Base-by-base conservation (phyloP, 306 rosid species). In the Quercus parvula region DNA sequence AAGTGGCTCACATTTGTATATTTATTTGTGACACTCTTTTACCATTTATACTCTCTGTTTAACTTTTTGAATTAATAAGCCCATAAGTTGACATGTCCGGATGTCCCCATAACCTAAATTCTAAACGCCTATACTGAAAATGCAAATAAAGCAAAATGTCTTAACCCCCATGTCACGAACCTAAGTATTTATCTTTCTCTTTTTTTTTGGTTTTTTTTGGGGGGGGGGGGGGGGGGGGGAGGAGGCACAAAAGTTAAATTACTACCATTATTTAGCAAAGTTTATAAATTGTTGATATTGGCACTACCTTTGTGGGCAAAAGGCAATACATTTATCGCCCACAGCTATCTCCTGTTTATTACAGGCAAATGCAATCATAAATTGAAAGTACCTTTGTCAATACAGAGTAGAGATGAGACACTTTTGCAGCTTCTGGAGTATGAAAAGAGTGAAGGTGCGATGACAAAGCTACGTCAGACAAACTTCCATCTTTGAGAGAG, bases 351-450 rank as follows among this genome's bases (percentile, higher is more conserved):
- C 58, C 46, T 27, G 35, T 49, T 5, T 31, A 51, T 56, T 41
- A 33, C 27, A 69, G 17, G 11, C 17, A 63, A 8, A 75, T 19
- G 56, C 28, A 76, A 15, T 30, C 11, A 31, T 14, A 22, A 66
- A 61, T 24, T 44, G 59, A 70, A 75, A 28, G 79, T 83, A 92
- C 99, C 99, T 92, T 86, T 30, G 91, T 83, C 88, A 94, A 77
- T 70, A 80, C 83, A 22, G 84, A 77, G 82, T 91, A 92, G 62
- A 94, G 77, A 75, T 78, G 80, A 22, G 94, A 94, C 73, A 94
- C 91, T 88, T 90, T 89, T 73, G 79, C 81, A 68, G 97, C 87
- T 77, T 90, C 97, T 75, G 85, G 70, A 62, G 89, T 80, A 81
- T 25, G 83, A 62, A 81, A 79, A 63, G 76, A 38, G 62, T 83